Percentiles rank a stretch among this genome's conserved stretches.
These are phyloP conservation scores for Starmerella etchellsii DNA, from an alignment of 805 yeast genomes.

Conservation along the genomic window DNA sequence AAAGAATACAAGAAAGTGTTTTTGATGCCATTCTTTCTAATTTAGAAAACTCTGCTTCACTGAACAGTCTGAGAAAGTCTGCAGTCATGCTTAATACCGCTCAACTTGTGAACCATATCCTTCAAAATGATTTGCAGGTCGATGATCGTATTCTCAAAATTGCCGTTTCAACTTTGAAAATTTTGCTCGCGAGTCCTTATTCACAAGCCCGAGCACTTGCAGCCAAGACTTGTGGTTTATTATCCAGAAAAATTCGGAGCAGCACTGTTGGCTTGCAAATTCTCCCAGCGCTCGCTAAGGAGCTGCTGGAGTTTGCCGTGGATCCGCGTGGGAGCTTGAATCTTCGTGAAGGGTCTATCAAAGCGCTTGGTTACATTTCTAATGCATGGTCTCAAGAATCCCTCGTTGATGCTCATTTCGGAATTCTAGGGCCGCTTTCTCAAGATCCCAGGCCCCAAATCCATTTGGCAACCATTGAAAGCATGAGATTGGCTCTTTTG, in stretches of 20 bases:
- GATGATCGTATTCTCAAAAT: slow-evolving; percentile 32
- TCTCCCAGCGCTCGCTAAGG: slow-evolving; percentile 32
- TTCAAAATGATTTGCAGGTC: not conserved
- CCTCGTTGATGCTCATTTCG: slow-evolving; percentile 10
- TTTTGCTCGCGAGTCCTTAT: slow-evolving; percentile 32
- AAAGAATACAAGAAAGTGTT: slow-evolving; percentile 76
- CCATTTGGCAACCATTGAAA: slow-evolving; percentile 56
- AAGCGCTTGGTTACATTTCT: slow-evolving; percentile 38
- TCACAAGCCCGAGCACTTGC: slow-evolving; percentile 35
- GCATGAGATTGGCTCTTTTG: slow-evolving; percentile 44
- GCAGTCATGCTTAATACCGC: slow-evolving; percentile 15
- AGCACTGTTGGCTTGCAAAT: slow-evolving; percentile 2
- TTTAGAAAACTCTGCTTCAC: slow-evolving; percentile 27
- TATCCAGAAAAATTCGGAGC: slow-evolving; percentile 26
- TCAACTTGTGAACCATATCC: slow-evolving; percentile 2
- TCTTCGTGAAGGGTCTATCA: slow-evolving; percentile 45
- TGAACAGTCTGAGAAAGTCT: slow-evolving; percentile 2
- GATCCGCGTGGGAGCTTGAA: slow-evolving; percentile 46
- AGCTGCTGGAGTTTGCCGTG: slow-evolving; percentile 53
- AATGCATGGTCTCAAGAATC: slow-evolving; percentile 22
- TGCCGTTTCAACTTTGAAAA: slow-evolving; percentile 39
- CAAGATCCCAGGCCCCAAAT: slow-evolving; percentile 79
- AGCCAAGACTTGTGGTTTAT: slow-evolving; percentile 47
- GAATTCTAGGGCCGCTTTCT: slow-evolving; percentile 37
- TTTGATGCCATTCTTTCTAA: slow-evolving; percentile 61